Evolutionary conservation across 1,139 yeast genomes (phyloP).

Genomic region (Diutina ranongensis): DNA sequence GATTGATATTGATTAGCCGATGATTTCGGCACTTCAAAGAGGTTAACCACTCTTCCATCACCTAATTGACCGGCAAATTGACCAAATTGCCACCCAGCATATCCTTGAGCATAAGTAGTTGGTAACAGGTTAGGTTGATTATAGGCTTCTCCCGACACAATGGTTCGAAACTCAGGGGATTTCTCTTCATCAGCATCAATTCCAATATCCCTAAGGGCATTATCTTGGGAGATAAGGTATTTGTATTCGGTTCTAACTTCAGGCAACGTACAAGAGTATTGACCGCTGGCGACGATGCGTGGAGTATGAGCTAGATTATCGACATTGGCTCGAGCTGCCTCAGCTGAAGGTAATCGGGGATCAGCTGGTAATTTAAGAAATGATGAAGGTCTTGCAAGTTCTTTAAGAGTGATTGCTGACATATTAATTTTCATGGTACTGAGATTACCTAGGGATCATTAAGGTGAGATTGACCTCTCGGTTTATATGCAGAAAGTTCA

Average conservation of each 20-base stretch:
- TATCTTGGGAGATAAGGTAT: constrained; percentile 47
- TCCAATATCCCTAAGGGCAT: constrained; percentile 53
- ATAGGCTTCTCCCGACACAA: constrained; percentile 49
- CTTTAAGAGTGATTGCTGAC: not conserved
- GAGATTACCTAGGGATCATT: too few relatives aligned
- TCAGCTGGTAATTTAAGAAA: not conserved
- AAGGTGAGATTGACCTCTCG: too few relatives aligned
- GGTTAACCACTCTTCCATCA: constrained; percentile 80
- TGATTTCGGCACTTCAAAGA: constrained; percentile 51
- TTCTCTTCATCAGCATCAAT: constrained; percentile 28
- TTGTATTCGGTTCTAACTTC: constrained; percentile 43
- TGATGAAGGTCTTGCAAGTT: not conserved
- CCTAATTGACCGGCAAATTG: constrained; percentile 95
- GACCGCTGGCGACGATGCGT: constrained; percentile 51
- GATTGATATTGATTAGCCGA: not conserved
- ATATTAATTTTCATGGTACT: not conserved
- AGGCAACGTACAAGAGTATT: constrained; percentile 62
- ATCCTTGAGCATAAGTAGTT: constrained; percentile 80
- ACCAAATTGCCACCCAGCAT: constrained; percentile 96
- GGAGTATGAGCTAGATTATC: constrained; percentile 34
- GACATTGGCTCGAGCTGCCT: not conserved
- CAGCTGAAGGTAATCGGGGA: not conserved
- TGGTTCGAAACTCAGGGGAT: constrained; percentile 34
- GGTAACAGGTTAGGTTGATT: constrained; percentile 21
- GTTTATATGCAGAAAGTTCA: too few relatives aligned